Evolutionary conservation across 139 green algal genomes (phyloP).

Genomic region (Pseudopediastrum boryanum): DNA sequence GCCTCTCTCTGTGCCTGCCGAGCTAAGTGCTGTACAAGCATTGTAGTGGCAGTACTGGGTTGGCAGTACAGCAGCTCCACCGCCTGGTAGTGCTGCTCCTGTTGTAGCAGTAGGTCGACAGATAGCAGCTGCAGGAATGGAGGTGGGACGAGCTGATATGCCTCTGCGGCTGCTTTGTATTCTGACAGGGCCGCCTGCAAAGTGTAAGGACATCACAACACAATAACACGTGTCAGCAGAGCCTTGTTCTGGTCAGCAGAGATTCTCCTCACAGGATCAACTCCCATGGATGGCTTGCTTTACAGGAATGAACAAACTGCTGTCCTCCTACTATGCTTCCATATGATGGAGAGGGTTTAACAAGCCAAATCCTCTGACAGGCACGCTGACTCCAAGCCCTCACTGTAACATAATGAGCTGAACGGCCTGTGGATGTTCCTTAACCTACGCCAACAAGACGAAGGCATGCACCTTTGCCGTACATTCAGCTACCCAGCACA

Average conservation of each 20-base stretch:
- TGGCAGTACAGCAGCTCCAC: slow-evolving; percentile 34
- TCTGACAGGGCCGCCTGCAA: slow-evolving; percentile 44
- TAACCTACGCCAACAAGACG: too few relatives aligned
- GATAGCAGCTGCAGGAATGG: slow-evolving; percentile 47
- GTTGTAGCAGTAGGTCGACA: slow-evolving; percentile 55
- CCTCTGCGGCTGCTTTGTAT: slow-evolving; percentile 42
- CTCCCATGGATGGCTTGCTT: too few relatives aligned
- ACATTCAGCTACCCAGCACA: too few relatives aligned
- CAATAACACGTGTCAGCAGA: background rate
- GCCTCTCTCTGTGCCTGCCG: slow-evolving; percentile 3
- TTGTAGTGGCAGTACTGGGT: background rate
- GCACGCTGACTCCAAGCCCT: too few relatives aligned
- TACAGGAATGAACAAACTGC: too few relatives aligned
- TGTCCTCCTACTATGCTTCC: too few relatives aligned
- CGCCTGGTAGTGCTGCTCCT: slow-evolving; percentile 44
- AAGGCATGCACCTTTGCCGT: too few relatives aligned
- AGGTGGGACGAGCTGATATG: slow-evolving; percentile 37
- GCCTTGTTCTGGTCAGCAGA: background rate
- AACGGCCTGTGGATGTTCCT: too few relatives aligned
- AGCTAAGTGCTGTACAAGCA: slow-evolving; percentile 33
- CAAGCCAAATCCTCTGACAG: too few relatives aligned
- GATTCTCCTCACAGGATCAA: too few relatives aligned
- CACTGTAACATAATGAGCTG: too few relatives aligned
- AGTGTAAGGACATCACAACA: background rate
- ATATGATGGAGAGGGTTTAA: too few relatives aligned